Base-by-base conservation (phyloP, 371 early-diverging fungal genomes). In the Cokeromyces recurvatus region DNA sequence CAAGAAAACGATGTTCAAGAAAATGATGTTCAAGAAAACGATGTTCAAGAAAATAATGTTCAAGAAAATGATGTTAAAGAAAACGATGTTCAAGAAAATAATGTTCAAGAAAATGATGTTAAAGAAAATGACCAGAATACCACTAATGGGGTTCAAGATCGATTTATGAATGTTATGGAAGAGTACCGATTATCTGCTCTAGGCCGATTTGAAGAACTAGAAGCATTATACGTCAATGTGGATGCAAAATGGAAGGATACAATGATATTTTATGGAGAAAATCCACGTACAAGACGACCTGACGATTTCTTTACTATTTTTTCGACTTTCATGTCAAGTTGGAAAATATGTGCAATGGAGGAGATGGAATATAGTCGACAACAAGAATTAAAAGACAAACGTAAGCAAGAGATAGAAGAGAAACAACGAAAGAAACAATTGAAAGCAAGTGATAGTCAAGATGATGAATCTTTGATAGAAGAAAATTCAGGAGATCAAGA, bases 291-390 rank as follows among this genome's bases (percentile, higher is more conserved):
- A 11, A 86, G 78, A 62, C 81, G 82, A 40, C 89, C 90, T 0
- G 92, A 93, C 44, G 93, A 91, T 50, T 92, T 89, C 65, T 90
- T 91, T 71, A 79, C 81, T 3, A 78, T 89, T 20, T 88, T 89
- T 62, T 76, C 82, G 53, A 78, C 74, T 1, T 91, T 91, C 48
- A 40, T 53, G 7, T 10, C 23, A 14, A 27, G 37, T 4, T 44
- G 43, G 59, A 58, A 66, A 35, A 52, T 38, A 15, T 64, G 67
- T 2, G 56, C 59, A 0, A 16, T 46, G 3, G 66, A 64, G 37
- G 71, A 74, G 34, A 40, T 55, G 16, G 54, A 56, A 25, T 55
- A 68, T 32, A 38, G 39, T 1, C 45, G 62, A 32, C 43, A 57
- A 40, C 42, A 54, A 36, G 71, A 68, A 44, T 44, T 58, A 21